Evolutionary conservation across 202 grass and related monocot species (phyloP).

Genomic region (Elaeis oleifera): DNA sequence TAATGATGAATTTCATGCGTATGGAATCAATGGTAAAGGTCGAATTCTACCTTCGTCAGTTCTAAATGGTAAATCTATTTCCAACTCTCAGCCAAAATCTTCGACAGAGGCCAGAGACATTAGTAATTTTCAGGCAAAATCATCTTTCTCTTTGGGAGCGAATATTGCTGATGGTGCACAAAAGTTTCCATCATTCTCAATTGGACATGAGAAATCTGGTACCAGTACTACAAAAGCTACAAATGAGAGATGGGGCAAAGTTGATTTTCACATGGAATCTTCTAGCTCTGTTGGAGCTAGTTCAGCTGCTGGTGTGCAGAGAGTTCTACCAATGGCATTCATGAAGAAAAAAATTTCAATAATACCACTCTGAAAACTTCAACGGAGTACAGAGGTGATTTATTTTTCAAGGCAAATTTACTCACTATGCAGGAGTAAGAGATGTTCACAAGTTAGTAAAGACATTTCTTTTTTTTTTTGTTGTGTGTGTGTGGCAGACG

Average conservation of each 20-base stretch:
- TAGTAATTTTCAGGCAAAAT: conserved; percentile 3
- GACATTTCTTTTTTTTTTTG: conserved; percentile 14
- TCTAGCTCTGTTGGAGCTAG: conserved; percentile 26
- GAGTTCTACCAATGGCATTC: conserved; percentile 31
- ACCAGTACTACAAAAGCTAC: neutral
- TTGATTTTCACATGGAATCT: conserved; percentile 19
- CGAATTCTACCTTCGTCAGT: conserved; percentile 16
- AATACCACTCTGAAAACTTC: conserved; percentile 20
- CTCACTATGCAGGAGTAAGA: conserved; percentile 3
- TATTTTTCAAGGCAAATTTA: conserved; percentile 17
- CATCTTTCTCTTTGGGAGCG: conserved; percentile 1
- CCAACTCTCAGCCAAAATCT: conserved; percentile 15
- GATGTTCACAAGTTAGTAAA: neutral
- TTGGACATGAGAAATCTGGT: conserved; percentile 19
- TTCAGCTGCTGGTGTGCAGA: conserved; percentile 29
- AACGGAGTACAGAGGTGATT: conserved; percentile 39
- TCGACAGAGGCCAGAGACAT: neutral
- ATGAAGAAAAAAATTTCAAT: conserved; percentile 18
- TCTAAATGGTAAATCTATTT: conserved; percentile 31
- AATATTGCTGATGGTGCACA: conserved; percentile 25
- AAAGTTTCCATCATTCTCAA: conserved; percentile 15
- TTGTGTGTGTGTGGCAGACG: conserved; percentile 34
- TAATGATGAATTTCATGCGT: conserved; percentile 5
- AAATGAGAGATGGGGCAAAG: conserved; percentile 22
- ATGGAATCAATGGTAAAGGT: conserved; percentile 27